Evolutionary conservation across 495 filamentous ascomycete genomes (phyloP).

Genomic region (Gamarada debralockiae): DNA sequence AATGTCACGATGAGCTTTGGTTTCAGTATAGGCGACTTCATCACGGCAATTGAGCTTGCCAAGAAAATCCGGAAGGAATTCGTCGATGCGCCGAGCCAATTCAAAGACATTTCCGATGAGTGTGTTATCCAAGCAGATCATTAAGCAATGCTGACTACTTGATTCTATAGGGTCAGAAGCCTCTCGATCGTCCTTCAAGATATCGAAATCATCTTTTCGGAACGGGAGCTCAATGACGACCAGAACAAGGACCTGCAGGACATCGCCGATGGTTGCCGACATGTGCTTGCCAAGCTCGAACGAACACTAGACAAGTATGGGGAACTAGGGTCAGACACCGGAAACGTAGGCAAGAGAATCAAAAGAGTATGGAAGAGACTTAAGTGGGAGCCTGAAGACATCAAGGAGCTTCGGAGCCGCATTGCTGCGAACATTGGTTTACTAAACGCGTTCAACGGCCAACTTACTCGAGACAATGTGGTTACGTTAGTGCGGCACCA

Average conservation of each 20-base stretch:
- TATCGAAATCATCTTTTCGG: too few relatives aligned
- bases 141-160: constrained; percentile 1
- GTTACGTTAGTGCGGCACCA: too few relatives aligned
- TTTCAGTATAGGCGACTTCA: constrained; percentile 28
- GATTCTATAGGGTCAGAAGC: constrained; percentile 16
- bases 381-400: constrained; percentile 29
- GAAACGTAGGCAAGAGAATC: constrained; percentile 7
- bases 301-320: constrained; percentile 4
- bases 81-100: constrained; percentile 26
- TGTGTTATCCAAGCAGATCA: too few relatives aligned
- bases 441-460: constrained; percentile 20
- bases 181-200: too few relatives aligned
- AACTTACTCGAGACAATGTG: too few relatives aligned
- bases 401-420: constrained; percentile 25
- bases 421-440: constrained; percentile 23
- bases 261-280: constrained; percentile 5
- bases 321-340: constrained; percentile 2
- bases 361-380: too few relatives aligned
- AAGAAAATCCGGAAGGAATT: constrained; percentile 27
- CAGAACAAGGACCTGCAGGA: constrained; percentile 8
- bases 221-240: constrained; percentile 3
- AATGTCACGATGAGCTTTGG: constrained; percentile 32
- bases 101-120: constrained; percentile 25
- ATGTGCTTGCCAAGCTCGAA: constrained; percentile 13
- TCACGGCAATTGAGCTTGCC: constrained; percentile 24